phyloP scores from a whole-genome alignment of 495 filamentous ascomycete species.

The Podospora fimiseda region DNA sequence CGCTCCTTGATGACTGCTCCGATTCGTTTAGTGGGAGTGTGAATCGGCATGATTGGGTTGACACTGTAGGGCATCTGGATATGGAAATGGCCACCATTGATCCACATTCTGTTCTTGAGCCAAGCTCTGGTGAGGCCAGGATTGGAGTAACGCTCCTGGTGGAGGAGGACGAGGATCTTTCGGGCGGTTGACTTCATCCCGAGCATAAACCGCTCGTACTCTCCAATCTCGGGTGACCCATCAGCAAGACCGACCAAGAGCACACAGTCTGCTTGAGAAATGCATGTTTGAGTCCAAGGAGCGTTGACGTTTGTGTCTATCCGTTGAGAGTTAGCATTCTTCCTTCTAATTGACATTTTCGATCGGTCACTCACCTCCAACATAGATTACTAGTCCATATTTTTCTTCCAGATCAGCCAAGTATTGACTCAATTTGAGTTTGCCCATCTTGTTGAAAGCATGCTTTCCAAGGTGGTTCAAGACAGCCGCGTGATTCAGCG shows the following conservation, averaged over 20 bases:
- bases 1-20: constrained; percentile 84
- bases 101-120: constrained; percentile 92
- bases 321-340: constrained; percentile 30
- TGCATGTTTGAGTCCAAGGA: constrained; percentile 97
- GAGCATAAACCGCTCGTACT: constrained; percentile 91
- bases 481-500: constrained; percentile 88
- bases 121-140: constrained; percentile 80
- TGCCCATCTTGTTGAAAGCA: constrained; percentile 95
- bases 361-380: constrained; percentile 59
- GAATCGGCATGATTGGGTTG: constrained; percentile 65
- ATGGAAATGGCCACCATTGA: constrained; percentile 98
- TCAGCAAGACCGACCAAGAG: constrained; percentile 89
- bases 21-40: constrained; percentile 69
- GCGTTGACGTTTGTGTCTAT: constrained; percentile 84
- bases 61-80: constrained; percentile 90
- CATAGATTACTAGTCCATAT: constrained; percentile 90
- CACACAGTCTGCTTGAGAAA: constrained; percentile 92
- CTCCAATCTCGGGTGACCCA: constrained; percentile 80
- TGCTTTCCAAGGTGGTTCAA: constrained; percentile 90
- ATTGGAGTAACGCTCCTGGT: constrained; percentile 81
- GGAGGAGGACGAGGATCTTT: constrained; percentile 90
- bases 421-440: constrained; percentile 92
- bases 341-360: constrained; percentile 8
- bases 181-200: constrained; percentile 96
- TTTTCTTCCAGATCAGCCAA: constrained; percentile 96